Percentiles rank a stretch among this genome's conserved stretches.
Conservation (phyloP, 164 flowering plant genomes). For the Magnolia officinalis region DNA sequence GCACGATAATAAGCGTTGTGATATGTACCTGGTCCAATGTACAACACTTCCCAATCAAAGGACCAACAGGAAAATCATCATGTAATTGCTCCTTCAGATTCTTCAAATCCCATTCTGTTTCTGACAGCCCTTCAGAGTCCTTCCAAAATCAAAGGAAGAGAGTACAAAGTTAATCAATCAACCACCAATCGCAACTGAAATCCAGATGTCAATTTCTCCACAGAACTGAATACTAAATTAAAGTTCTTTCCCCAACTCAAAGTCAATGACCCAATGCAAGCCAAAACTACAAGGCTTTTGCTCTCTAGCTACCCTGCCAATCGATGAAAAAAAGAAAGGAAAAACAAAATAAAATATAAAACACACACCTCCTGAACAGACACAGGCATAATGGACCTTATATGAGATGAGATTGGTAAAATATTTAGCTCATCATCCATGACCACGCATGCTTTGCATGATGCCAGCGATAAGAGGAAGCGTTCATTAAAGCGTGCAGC, state of each 20-base stretch:
- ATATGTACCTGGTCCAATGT: conserved; percentile 82
- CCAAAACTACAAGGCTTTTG: not conserved
- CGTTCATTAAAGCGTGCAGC: conserved; percentile 92
- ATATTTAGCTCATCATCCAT: conserved; percentile 94
- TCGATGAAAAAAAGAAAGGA: not conserved
- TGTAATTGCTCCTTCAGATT: conserved; percentile 75
- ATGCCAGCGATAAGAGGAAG: conserved; percentile 80
- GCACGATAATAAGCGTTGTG: not conserved
- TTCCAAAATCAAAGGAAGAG: conserved; percentile 16
- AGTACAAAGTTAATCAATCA: not conserved
- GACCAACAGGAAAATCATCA: conserved; percentile 88
- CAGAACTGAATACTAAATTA: not conserved
- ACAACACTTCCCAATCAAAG: conserved; percentile 75
- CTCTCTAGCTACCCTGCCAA: not conserved
- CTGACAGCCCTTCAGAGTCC: conserved; percentile 87
- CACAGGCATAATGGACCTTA: conserved; percentile 58
- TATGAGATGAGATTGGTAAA: conserved; percentile 85
- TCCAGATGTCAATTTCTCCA: not conserved
- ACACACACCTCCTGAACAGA: conserved; percentile 55
- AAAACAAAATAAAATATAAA: not conserved
- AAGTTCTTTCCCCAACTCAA: not conserved
- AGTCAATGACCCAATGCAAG: not conserved
- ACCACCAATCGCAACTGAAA: not conserved
- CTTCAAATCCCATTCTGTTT: conserved; percentile 64
- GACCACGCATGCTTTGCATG: conserved; percentile 81